Evolutionary conservation across 306 rosid species (phyloP).

Genomic region (Malus fusca): DNA sequence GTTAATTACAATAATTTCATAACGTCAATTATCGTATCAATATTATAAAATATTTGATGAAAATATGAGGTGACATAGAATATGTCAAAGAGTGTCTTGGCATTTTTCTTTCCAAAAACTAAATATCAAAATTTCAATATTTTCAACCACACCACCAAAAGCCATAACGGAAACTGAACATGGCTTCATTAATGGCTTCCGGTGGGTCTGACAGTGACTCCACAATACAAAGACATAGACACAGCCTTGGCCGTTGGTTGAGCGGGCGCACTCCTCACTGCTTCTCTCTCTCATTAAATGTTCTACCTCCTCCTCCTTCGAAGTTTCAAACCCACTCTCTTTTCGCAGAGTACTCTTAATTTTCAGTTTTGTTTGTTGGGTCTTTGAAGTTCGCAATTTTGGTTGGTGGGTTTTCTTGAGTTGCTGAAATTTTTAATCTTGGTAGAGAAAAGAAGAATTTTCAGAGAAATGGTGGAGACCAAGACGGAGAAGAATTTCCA

Average conservation of each 20-base stretch:
- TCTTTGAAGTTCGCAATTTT: neutral
- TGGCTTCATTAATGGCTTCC: constrained; percentile 31
- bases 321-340: neutral
- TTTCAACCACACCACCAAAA: neutral
- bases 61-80: too few relatives aligned
- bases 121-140: too few relatives aligned
- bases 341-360: neutral
- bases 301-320: neutral
- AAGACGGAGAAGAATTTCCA: constrained; percentile 7
- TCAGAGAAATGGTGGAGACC: constrained; percentile 4
- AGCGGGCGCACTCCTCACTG: neutral
- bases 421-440: neutral
- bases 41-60: too few relatives aligned
- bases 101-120: neutral
- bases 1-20: too few relatives aligned
- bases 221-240: neutral
- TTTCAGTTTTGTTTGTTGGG: neutral
- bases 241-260: constrained; percentile 12
- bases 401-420: neutral
- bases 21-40: too few relatives aligned
- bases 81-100: too few relatives aligned
- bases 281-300: constrained; percentile 1
- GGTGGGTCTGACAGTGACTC: constrained; percentile 34
- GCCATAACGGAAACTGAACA: neutral
- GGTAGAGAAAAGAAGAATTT: neutral